Percentiles rank a stretch among this genome's conserved stretches.
Conservation (phyloP, 2,329 filamentous ascomycete genomes). For the Fusarium dimerum region DNA sequence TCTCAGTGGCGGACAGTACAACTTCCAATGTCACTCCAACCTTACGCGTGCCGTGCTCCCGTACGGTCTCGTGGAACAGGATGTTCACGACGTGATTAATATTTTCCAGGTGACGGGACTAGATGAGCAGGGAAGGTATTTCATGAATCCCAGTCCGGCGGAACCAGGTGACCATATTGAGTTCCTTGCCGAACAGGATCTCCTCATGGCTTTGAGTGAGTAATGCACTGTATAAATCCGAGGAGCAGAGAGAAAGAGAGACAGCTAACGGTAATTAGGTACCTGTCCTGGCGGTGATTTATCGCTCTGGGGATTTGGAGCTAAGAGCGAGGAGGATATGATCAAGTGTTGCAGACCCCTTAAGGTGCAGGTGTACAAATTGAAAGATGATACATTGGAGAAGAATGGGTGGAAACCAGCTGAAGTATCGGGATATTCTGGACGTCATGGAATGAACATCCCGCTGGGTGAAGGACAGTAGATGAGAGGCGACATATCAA, state of each 20-base stretch:
- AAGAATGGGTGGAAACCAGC: constrained; percentile 63
- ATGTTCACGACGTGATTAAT: constrained; percentile 85
- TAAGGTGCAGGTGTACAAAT: constrained; percentile 69
- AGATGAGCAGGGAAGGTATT: constrained; percentile 71
- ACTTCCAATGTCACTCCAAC: constrained; percentile 85
- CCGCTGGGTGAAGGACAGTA: constrained; percentile 24
- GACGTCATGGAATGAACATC: constrained; percentile 25
- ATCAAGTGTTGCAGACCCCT: constrained; percentile 71
- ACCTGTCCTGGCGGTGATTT: constrained; percentile 82
- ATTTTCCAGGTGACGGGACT: constrained; percentile 83
- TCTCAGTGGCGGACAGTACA: constrained; percentile 69
- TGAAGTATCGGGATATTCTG: constrained; percentile 57
- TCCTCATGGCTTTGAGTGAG: constrained; percentile 61
- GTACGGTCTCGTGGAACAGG: constrained; percentile 67
- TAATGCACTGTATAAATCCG: background rate
- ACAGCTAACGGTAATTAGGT: constrained; percentile 35
- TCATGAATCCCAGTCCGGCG: constrained; percentile 68
- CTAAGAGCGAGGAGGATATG: constrained; percentile 67
- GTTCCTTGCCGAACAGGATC: constrained; percentile 78
- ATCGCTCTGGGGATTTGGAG: constrained; percentile 79
- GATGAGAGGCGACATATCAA: background rate
- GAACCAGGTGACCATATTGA: constrained; percentile 63
- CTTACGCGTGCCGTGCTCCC: constrained; percentile 71
- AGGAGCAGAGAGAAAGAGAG: fast-evolving
- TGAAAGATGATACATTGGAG: constrained; percentile 57